Conservation (phyloP, 495 filamentous ascomycete species). For the Penicillium robsamsonii region DNA sequence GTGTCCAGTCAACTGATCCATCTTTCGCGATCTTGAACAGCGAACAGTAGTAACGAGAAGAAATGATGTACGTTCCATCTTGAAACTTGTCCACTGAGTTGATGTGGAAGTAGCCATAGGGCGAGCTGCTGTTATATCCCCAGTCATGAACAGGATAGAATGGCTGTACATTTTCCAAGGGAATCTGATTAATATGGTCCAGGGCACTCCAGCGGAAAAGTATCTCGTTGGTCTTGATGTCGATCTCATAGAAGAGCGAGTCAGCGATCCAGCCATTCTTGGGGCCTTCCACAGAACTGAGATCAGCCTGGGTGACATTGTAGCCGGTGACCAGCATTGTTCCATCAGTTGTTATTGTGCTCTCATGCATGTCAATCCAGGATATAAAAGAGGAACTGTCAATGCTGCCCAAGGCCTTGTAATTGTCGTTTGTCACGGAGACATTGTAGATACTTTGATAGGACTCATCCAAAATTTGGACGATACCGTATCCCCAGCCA, state of each 20-base stretch:
- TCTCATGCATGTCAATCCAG: conserved; percentile 32
- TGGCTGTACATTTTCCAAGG: conserved; percentile 1
- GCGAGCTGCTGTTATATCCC: conserved; percentile 10
- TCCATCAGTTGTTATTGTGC: conserved; percentile 31
- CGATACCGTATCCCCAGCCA: conserved; percentile 25
- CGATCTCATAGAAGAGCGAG: conserved; percentile 42
- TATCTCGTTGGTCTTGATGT: conserved; percentile 31
- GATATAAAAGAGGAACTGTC: conserved; percentile 7
- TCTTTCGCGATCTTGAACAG: conserved; percentile 15
- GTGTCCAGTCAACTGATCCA: conserved; percentile 27
- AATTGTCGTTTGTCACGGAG: conserved; percentile 12
- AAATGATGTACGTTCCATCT: conserved; percentile 25
- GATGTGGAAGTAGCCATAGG: conserved; percentile 28
- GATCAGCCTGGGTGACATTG: conserved; percentile 38
- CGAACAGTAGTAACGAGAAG: conserved; percentile 29
- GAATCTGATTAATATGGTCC: conserved; percentile 12
- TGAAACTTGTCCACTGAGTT: conserved; percentile 31
- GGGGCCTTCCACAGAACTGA: conserved; percentile 35
- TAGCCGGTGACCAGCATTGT: conserved; percentile 48
- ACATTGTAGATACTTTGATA: conserved; percentile 35
- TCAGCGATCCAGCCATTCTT: conserved; percentile 44
- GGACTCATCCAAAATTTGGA: conserved; percentile 34
- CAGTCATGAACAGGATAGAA: background rate
- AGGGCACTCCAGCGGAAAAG: conserved; percentile 30
- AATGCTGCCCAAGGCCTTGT: conserved; percentile 3